Evolutionary conservation across 2,329 filamentous ascomycete genomes (phyloP), one percentile per base, ranked within the genome.

Genomic region (Fusarium hainanense): DNA sequence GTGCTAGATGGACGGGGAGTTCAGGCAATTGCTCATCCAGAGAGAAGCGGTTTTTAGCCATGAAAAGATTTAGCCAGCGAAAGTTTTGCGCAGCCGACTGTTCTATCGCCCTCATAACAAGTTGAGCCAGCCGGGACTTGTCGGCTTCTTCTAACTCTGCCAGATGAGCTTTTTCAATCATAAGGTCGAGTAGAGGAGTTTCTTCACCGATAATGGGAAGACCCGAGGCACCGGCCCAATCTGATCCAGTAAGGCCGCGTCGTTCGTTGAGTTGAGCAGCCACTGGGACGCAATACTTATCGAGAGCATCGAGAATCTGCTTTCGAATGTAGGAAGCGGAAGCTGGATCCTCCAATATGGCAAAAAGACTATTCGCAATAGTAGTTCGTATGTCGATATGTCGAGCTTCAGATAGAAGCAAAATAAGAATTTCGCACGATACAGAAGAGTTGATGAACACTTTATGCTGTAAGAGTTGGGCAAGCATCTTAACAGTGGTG

Each of bases 401-500:
- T 4, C 71, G 55, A 5, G 79, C 72, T 41, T 74, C 73, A 1
- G 64, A 56, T 7, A 81, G 73, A 3, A 82, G 70, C 0, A 62
- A 46, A 6, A 67, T 49, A 4, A 81, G 75, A 3, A 78, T 75
- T 7, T 77, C 68, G 23, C 72, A 77, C 1, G 78, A 66, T 1
- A 68, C 71, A 13, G 49, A 34, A 11, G 71, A 54, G 27, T 74
- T 68, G 9, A 80, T 58, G 18, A 77, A 77, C 2, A 69, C 58
- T 7, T 71, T 77, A 5, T 73, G 68, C 13, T 77, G 68, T 3
- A 81, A 67, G 2, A 80, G 51, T 41, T 79, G 76, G 1, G 77
- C 76, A n/a, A 81, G 70, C 76, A 81, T 79, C 52, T 81, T 80
- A 51, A 81, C 70, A 0, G 79, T 81, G 1, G 76, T 78, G 7